phyloP scores from a whole-genome alignment of 306 rosid species.

The Quercus engelmannii region DNA sequence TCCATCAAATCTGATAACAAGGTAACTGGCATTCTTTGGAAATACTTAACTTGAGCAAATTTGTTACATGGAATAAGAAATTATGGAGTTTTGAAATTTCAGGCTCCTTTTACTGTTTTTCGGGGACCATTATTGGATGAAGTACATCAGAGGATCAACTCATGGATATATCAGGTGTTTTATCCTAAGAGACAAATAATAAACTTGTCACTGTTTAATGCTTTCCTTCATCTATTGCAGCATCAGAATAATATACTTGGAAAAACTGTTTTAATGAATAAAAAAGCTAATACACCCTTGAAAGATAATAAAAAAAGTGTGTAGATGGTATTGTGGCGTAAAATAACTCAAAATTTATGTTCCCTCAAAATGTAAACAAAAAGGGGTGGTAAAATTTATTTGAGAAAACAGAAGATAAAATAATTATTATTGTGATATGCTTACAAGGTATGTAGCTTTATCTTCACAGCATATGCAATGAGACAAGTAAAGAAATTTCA shows the following conservation, averaged over 20 bases:
- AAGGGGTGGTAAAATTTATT: no score
- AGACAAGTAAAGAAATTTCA: no score
- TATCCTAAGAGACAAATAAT: neutral
- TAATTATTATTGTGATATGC: no score
- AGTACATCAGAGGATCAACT: conserved; percentile 52
- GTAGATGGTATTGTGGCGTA: neutral
- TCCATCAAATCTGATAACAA: conserved; percentile 29
- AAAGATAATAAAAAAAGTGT: neutral
- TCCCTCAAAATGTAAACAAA: no score
- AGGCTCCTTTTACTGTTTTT: conserved; percentile 41
- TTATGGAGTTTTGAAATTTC: conserved; percentile 10
- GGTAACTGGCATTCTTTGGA: conserved; percentile 15
- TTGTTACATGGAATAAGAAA: neutral
- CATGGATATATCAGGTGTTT: conserved; percentile 50
- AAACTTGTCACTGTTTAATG: conserved; percentile 9
- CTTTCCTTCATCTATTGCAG: neutral
- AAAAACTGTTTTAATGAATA: neutral
- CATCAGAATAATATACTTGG: neutral
- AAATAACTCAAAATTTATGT: no score
- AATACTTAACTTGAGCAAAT: neutral
- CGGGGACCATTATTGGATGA: conserved; percentile 49
- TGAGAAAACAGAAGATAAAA: no score
- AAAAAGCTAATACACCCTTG: neutral
- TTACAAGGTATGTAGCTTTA: no score
- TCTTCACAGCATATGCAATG: no score